phyloP scores from a whole-genome alignment of 2,329 filamentous ascomycete genomes.

The Aureobasidium sp. region DNA sequence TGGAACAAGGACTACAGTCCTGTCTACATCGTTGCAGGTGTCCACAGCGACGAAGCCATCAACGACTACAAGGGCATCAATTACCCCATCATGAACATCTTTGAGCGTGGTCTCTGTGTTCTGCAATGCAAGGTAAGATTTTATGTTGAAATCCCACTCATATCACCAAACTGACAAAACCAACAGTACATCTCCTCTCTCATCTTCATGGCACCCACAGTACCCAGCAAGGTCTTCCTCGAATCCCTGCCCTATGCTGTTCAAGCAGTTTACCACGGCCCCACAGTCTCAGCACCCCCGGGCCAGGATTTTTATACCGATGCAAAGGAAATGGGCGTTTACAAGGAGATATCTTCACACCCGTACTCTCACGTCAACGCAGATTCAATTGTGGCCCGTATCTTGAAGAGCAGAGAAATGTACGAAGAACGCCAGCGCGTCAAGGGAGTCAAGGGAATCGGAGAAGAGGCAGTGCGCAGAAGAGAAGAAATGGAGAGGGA shows the following conservation, averaged over 20 bases:
- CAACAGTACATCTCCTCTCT: slow-evolving; percentile 75
- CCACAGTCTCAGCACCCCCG: slow-evolving; percentile 76
- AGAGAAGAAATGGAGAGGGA: slow-evolving; percentile 23
- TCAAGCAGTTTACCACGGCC: slow-evolving; percentile 87
- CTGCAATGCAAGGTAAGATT: slow-evolving; percentile 74
- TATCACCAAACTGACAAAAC: slow-evolving; percentile 23
- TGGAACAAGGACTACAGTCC: slow-evolving; percentile 76
- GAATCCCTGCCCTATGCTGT: slow-evolving; percentile 39
- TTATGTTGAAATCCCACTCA: too few relatives aligned
- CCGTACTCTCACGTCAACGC: slow-evolving; percentile 83
- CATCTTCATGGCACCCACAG: slow-evolving; percentile 84
- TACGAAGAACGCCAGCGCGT: slow-evolving; percentile 88
- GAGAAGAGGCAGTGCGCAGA: slow-evolving; percentile 51
- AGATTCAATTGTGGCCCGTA: slow-evolving; percentile 82
- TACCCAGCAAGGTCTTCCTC: slow-evolving; percentile 73
- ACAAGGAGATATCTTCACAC: slow-evolving; percentile 69
- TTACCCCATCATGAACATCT: slow-evolving; percentile 99
- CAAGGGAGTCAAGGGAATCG: slow-evolving; percentile 79
- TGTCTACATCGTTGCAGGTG: slow-evolving; percentile 81
- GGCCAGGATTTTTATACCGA: slow-evolving; percentile 56
- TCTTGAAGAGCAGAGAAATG: slow-evolving; percentile 75
- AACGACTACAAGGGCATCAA: slow-evolving; percentile 96
- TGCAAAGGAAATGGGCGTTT: slow-evolving; percentile 76
- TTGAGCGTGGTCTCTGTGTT: slow-evolving; percentile 90
- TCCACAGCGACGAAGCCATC: slow-evolving; percentile 92